Evolutionary conservation across 73 alveolate genomes (phyloP), one percentile per base, ranked within the genome.

Genomic region (Strombidium stylifer): DNA sequence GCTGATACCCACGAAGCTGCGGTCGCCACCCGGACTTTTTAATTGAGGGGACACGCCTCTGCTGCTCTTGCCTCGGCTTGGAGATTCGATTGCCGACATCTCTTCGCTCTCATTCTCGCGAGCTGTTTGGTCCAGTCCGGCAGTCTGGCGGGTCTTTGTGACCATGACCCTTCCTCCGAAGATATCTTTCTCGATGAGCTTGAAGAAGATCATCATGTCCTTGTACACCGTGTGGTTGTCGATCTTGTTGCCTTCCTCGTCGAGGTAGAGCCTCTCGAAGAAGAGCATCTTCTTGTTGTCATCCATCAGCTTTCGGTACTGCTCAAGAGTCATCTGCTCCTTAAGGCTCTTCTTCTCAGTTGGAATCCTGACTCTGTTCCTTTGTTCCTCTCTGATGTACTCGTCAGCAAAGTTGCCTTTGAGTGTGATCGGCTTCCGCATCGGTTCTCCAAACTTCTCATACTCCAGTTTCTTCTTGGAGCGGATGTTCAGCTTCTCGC

Each of bases 171-270:
- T 57, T 1, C 84, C 84, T 31, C 84, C 84, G 41, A 71, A 71
- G 75, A 34, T 57, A 15, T 71, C 52, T 21, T 44, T 55, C 20
- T 25, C 27, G 1, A 28, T 8, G 7, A 71, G 35, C 25, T 54
- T 68, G 40, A 37, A 68, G 45, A 78, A 78, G 14, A 41, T 47
- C 73, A 78, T 67, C 60, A 50, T 36, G 39, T 78, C 90, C 51
- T 78, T 78, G 48, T 78, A 78, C 7, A 78, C 65, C 2, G 68
- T 42, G 41, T 75, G 73, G 24, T 78, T 54, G 42, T 68, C 57
- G 11, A 71, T 71, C 37, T 11, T 26, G 15, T 58, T 39, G 21
- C 80, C 83, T 1, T 28, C 5, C 30, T 68, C 80, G 23, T 78
- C 90, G 25, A 27, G 46, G 66, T 41, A 57, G 36, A 71, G 20